A percentile compares a stretch with the other conserved stretches of the same genome.
Conservation (phyloP, 306 rosid genomes). For the Ormosia semicastrata region DNA sequence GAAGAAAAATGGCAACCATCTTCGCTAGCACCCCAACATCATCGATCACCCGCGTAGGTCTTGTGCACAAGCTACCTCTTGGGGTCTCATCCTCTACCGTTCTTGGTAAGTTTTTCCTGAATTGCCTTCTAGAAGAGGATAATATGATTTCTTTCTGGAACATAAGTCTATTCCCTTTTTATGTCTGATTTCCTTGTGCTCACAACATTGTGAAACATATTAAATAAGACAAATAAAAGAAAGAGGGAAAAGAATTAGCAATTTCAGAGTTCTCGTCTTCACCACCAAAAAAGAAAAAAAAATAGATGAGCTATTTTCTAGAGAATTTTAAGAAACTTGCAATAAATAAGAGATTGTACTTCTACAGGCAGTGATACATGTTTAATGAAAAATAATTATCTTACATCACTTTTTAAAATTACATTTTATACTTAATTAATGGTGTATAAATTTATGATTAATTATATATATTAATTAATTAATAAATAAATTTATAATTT, state of each 20-base stretch:
- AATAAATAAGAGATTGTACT: neutral
- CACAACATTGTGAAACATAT: neutral
- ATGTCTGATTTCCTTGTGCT: neutral
- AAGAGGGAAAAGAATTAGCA: neutral
- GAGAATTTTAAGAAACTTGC: neutral
- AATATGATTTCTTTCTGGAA: neutral
- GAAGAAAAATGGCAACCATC: conserved; percentile 70
- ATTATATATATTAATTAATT: too few relatives aligned
- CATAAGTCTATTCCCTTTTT: neutral
- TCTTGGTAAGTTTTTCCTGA: conserved; percentile 51
- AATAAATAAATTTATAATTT: too few relatives aligned
- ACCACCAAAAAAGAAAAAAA: neutral
- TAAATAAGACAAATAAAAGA: neutral
- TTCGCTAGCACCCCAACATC: conserved; percentile 54
- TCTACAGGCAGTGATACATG: neutral
- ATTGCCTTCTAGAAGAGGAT: neutral
- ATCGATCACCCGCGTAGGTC: conserved; percentile 49
- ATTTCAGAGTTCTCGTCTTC: neutral
- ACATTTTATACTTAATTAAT: too few relatives aligned
- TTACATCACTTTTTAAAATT: too few relatives aligned
- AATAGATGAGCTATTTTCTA: neutral
- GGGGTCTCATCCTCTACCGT: conserved; percentile 57
- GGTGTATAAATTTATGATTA: too few relatives aligned
- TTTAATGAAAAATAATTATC: too few relatives aligned
- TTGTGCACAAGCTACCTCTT: conserved; percentile 53